These are phyloP conservation scores for Arabis hirsuta DNA, from an alignment of 345 rosid species.

Conservation along the genomic window DNA sequence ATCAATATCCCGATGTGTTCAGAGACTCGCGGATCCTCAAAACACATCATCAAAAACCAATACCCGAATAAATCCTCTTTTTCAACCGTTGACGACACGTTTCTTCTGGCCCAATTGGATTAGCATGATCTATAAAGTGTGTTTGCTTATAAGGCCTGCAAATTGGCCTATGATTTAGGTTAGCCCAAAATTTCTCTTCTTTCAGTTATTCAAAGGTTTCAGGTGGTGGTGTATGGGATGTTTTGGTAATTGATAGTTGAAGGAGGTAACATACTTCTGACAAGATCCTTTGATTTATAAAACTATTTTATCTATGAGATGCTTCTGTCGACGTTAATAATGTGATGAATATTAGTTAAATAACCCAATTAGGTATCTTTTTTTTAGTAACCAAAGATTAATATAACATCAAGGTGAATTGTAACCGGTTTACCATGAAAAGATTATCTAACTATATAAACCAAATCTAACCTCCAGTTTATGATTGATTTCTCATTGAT, in stretches of 20 bases:
- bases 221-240: slow-evolving; percentile 20
- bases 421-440: not conserved
- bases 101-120: too few species aligned
- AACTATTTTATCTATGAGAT: not conserved
- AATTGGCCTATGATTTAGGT: not conserved
- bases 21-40: too few species aligned
- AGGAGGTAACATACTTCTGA: not conserved
- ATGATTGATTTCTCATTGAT: too few species aligned
- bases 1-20: too few species aligned
- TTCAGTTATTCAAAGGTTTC: not conserved
- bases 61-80: too few species aligned
- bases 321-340: slow-evolving; percentile 11
- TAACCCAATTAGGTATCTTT: not conserved
- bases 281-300: not conserved
- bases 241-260: slow-evolving; percentile 21
- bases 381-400: not conserved
- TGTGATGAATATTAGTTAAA: slow-evolving; percentile 8
- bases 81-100: too few species aligned
- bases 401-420: not conserved
- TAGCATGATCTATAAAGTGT: too few species aligned
- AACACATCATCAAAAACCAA: too few species aligned
- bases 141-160: too few species aligned
- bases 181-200: not conserved
- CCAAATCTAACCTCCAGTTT: not conserved
- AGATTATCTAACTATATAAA: not conserved